A percentile compares a stretch with the other conserved stretches of the same genome.
phyloP scores from a whole-genome alignment of 1,284 basidiomycete genomes.

The Pholiota adiposa region DNA sequence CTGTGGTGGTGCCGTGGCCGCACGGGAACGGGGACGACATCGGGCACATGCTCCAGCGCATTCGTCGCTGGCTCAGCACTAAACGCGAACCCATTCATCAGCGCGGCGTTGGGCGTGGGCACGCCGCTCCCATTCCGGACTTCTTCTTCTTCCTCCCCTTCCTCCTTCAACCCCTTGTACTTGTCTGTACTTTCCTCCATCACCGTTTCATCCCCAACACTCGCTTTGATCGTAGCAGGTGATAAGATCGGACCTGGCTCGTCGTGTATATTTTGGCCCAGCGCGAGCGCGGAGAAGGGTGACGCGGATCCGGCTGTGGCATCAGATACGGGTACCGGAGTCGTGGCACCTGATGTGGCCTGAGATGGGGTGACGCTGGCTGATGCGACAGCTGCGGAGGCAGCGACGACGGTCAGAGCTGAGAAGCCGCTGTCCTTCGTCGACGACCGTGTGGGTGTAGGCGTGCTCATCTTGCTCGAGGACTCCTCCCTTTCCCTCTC shows the following conservation, averaged over 20 bases:
- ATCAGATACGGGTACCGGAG: neutral
- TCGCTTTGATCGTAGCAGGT: neutral
- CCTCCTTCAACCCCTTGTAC: neutral
- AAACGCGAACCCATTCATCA: conserved; percentile 9
- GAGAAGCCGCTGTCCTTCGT: conserved; percentile 13
- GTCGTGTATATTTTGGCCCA: neutral
- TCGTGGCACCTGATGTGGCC: neutral
- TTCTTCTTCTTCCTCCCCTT: neutral
- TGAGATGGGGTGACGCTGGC: neutral
- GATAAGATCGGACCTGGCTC: neutral
- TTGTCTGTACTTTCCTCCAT: neutral
- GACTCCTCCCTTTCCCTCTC: conserved; percentile 18
- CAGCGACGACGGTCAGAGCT: neutral
- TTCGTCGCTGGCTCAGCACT: neutral
- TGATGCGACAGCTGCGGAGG: neutral
- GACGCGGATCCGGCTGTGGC: neutral
- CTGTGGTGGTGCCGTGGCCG: conserved; percentile 7
- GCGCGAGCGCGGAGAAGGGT: conserved; percentile 2
- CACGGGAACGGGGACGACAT: conserved; percentile 15
- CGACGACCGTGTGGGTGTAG: conserved; percentile 20
- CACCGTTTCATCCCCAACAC: neutral
- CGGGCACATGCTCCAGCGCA: conserved; percentile 11
- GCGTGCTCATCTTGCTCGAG: conserved; percentile 21
- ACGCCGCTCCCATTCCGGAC: neutral
- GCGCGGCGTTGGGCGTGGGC: neutral